Base-by-base conservation (phyloP, 768 basidiomycete genomes). In the Tulasnella sp. region DNA sequence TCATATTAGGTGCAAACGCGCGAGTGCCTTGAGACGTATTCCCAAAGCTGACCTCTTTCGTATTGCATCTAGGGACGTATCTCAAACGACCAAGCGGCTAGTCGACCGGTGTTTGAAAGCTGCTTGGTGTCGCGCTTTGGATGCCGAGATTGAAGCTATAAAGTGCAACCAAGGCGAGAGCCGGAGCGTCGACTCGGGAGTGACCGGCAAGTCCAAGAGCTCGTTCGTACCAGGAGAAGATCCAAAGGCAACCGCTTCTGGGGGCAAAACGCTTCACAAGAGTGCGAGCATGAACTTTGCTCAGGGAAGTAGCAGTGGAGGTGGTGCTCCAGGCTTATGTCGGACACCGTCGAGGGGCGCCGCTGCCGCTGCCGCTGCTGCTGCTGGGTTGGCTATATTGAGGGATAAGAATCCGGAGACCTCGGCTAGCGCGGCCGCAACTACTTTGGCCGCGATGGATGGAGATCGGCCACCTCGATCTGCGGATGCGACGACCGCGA, bases 71-170 rank as follows among this genome's bases (percentile, higher is more conserved):
- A 75, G 74, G 38, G 93, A 97, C 67, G 86, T 97, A 78, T 91
- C 89, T 76, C 85, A 93, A 1, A 98, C 96, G 0, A 99, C 96
- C 0, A 90, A 89, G 78, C 89, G 97, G 9, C 88, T 99, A 9
- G 97, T 98, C 22, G 93, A 96, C 77, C 88, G 97, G 52, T 98
- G 96, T 82, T 87, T 99, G 25, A 85, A 85, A 17, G 95, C 92
- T 2, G 90, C 92, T 9, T 97, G 96, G 96, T 93, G 92, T 85
- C 88, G 91, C 17, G 88, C 91, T 38, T 84, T 91, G 49, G 74
- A 75, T 31, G 36, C 54, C 58, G 74, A 75, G 38, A 29, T 37
- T 34, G 58, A 68, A 38, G 29, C 29, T 12, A 12, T 68, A 25
- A 70, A 36, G 19, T 3, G 7, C n/a, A 38, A 34, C 64, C 34